phyloP scores from a whole-genome alignment of 2,329 filamentous ascomycete genomes.

The Pyrenochaeta sp. region DNA sequence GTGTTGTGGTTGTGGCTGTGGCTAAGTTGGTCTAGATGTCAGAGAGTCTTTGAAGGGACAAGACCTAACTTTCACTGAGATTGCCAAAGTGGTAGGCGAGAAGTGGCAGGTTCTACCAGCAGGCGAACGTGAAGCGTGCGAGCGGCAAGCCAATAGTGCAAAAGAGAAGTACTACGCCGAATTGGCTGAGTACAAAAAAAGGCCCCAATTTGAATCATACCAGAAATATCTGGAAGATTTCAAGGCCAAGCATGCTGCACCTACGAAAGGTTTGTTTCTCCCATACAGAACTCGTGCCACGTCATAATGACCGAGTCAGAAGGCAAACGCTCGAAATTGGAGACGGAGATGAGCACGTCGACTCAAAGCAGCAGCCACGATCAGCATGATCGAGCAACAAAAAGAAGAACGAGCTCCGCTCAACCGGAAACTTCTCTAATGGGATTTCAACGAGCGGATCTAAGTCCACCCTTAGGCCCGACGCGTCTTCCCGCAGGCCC shows the following conservation, averaged over 20 bases:
- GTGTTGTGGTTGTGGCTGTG: slow-evolving; percentile 1
- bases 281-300: background rate
- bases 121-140: slow-evolving; percentile 74
- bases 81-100: slow-evolving; percentile 82
- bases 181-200: slow-evolving; percentile 80
- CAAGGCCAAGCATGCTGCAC: slow-evolving; percentile 70
- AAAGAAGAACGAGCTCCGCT: slow-evolving; percentile 39
- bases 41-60: slow-evolving; percentile 79
- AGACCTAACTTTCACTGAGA: slow-evolving; percentile 81
- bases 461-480: slow-evolving; percentile 38
- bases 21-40: slow-evolving; percentile 64
- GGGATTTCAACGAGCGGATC: slow-evolving; percentile 32
- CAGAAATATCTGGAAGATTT: slow-evolving; percentile 78
- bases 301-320: slow-evolving; percentile 41
- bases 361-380: slow-evolving; percentile 44
- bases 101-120: slow-evolving; percentile 78
- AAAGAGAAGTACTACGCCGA: slow-evolving; percentile 82
- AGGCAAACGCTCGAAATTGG: slow-evolving; percentile 55
- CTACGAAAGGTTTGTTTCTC: slow-evolving; percentile 44
- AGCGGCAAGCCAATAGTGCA: slow-evolving; percentile 73
- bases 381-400: slow-evolving; percentile 33
- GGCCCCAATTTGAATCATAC: slow-evolving; percentile 72
- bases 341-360: slow-evolving; percentile 48
- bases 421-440: slow-evolving; percentile 29
- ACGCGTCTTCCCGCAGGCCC: slow-evolving; percentile 36